Conservation (phyloP, 441 rosid species). For the Breynia disticha region DNA sequence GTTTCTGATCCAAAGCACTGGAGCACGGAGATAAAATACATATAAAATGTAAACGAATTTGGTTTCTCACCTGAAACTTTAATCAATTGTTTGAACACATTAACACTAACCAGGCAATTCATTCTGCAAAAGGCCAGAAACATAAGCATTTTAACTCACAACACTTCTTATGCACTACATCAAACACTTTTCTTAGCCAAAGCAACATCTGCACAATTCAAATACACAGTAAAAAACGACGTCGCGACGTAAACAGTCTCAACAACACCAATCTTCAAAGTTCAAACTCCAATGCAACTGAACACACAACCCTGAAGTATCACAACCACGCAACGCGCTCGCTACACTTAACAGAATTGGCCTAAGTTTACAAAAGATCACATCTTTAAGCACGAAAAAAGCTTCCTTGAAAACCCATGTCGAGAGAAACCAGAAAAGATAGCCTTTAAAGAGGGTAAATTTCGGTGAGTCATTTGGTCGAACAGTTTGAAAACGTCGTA, state of each 20-base stretch:
- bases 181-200: conserved; percentile 44
- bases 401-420: conserved; percentile 26
- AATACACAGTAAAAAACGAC: conserved; percentile 47
- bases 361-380: conserved; percentile 18
- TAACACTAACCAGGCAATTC: conserved; percentile 47
- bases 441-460: conserved; percentile 27
- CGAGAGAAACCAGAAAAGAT: conserved; percentile 33
- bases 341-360: conserved; percentile 42
- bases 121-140: conserved; percentile 42
- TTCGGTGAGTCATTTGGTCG: conserved; percentile 37
- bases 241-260: conserved; percentile 52
- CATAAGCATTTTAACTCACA: conserved; percentile 53
- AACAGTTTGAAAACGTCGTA: conserved; percentile 25
- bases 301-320: conserved; percentile 21
- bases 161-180: conserved; percentile 33
- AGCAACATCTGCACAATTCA: conserved; percentile 26
- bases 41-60: conserved; percentile 36
- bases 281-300: conserved; percentile 56
- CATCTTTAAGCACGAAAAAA: conserved; percentile 22
- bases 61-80: too few relatives aligned
- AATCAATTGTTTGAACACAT: conserved; percentile 22
- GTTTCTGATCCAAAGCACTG: conserved; percentile 23
- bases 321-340: conserved; percentile 37
- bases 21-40: conserved; percentile 40
- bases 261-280: conserved; percentile 43